phyloP scores from a whole-genome alignment of 73 alveolate species.

The Paramecium bursaria region DNA sequence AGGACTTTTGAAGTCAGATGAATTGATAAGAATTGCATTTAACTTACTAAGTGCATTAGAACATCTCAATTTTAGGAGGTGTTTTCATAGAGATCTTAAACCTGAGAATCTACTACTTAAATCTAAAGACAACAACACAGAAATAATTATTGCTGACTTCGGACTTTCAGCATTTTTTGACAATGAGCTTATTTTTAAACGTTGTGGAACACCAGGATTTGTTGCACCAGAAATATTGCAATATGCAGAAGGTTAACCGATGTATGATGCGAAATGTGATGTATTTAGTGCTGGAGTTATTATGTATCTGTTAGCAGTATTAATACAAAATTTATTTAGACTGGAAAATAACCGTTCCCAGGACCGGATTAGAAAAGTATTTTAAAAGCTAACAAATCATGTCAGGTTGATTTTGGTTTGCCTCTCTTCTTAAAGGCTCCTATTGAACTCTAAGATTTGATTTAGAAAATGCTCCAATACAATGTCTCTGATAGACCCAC shows the following conservation, averaged over 20 bases:
- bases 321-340: not conserved
- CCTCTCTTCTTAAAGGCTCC: conserved; percentile 58
- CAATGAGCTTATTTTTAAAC: conserved; percentile 42
- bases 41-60: conserved; percentile 58
- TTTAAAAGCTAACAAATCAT: conserved; percentile 65
- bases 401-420: conserved; percentile 63
- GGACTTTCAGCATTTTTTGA: conserved; percentile 55
- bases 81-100: conserved; percentile 59
- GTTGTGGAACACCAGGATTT: conserved; percentile 63
- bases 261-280: conserved; percentile 55
- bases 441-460: conserved; percentile 44
- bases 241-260: conserved; percentile 49
- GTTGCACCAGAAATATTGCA: conserved; percentile 61
- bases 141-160: conserved; percentile 61
- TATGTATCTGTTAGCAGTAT: conserved; percentile 22
- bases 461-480: conserved; percentile 10
- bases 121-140: conserved; percentile 59
- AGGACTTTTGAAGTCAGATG: conserved; percentile 23
- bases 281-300: conserved; percentile 61
- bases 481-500: conserved; percentile 33
- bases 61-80: conserved; percentile 34
- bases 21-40: conserved; percentile 45
- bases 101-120: conserved; percentile 50
- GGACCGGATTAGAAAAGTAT: conserved; percentile 63
- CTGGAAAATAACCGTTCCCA: conserved; percentile 67